Evolutionary conservation across 2,329 filamentous ascomycete species (phyloP).

Genomic region (Neonectria punicea): DNA sequence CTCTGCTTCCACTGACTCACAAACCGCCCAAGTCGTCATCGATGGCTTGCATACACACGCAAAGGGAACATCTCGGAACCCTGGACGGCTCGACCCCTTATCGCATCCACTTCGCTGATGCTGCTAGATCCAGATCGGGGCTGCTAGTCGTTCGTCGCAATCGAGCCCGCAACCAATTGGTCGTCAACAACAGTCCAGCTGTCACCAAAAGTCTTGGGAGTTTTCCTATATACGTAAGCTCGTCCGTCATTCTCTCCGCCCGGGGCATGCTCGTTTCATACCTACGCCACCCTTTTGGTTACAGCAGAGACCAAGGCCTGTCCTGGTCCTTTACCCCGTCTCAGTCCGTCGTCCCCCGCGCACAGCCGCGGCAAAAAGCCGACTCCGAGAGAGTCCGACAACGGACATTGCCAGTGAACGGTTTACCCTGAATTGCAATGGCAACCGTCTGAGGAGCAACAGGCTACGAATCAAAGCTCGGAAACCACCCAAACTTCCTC

Average conservation of each 20-base stretch:
- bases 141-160: constrained; percentile 38
- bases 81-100: constrained; percentile 34
- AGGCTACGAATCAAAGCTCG: not conserved
- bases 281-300: constrained; percentile 17
- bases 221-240: constrained; percentile 39
- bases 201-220: constrained; percentile 34
- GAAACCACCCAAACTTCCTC: not conserved
- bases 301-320: constrained; percentile 1
- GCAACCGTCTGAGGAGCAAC: not conserved
- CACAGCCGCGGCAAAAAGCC: constrained; percentile 8
- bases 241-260: constrained; percentile 34
- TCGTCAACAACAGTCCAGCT: constrained; percentile 29
- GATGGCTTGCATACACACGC: constrained; percentile 6
- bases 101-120: constrained; percentile 40
- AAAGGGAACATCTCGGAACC: constrained; percentile 30
- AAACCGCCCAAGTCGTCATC: constrained; percentile 13
- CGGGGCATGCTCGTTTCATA: constrained; percentile 26
- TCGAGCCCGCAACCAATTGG: constrained; percentile 40
- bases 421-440: not conserved
- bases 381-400: constrained; percentile 7
- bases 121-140: constrained; percentile 43
- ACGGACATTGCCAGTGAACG: constrained; percentile 8
- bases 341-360: not conserved
- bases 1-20: not conserved
- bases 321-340: constrained; percentile 8